Conservation (phyloP, 2,329 filamentous ascomycete species). For the Nemania serpens region DNA sequence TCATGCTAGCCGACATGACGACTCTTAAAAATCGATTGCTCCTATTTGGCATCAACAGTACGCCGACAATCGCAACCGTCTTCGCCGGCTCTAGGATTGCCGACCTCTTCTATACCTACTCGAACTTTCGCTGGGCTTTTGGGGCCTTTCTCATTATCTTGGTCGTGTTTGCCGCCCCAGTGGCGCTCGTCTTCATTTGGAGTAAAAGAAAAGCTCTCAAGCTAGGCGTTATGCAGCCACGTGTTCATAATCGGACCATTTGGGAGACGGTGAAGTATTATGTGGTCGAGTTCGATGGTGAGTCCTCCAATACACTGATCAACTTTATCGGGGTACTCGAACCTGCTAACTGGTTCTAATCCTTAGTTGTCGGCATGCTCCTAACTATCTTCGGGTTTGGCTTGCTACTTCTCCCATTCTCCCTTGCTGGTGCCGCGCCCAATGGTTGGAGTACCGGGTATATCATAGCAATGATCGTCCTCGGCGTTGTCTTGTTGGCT, state of each 20-base stretch:
- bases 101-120: slow-evolving; percentile 45
- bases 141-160: slow-evolving; percentile 67
- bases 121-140: slow-evolving; percentile 56
- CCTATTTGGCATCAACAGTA: slow-evolving; percentile 49
- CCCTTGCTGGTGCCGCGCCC: neutral
- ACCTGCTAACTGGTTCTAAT: neutral
- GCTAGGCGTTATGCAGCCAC: slow-evolving; percentile 48
- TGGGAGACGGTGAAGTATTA: slow-evolving; percentile 57
- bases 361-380: slow-evolving; percentile 53
- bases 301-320: slow-evolving; percentile 3
- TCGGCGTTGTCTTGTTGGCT: slow-evolving; percentile 1
- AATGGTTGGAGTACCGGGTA: slow-evolving; percentile 13
- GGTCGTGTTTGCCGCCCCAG: slow-evolving; percentile 51
- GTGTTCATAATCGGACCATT: slow-evolving; percentile 46
- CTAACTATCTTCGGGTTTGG: slow-evolving; percentile 53
- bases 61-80: slow-evolving; percentile 50
- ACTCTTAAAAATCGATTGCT: slow-evolving; percentile 50
- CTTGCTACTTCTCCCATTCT: slow-evolving; percentile 10
- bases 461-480: slow-evolving; percentile 12
- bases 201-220: slow-evolving; percentile 55
- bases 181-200: slow-evolving; percentile 42
- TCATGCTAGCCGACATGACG: slow-evolving; percentile 51
- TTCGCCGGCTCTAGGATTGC: slow-evolving; percentile 51
- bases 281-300: slow-evolving; percentile 62
- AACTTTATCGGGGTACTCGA: neutral